A percentile compares a stretch with the other conserved stretches of the same genome.
Conservation (phyloP, 2,329 filamentous ascomycete species). For the Xylariales sp. region DNA sequence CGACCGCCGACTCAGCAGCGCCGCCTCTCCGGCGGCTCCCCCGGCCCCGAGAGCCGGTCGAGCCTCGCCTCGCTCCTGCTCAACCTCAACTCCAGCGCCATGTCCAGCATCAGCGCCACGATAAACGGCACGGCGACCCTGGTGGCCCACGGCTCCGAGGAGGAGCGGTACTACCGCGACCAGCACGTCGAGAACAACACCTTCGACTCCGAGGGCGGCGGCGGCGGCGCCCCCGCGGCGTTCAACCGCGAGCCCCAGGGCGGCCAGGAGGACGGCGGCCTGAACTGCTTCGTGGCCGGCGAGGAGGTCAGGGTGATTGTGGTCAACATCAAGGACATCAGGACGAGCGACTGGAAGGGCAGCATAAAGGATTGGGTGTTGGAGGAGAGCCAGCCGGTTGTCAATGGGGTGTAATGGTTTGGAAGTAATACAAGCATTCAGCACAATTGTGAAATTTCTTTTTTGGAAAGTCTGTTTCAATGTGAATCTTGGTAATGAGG, state of each 20-base stretch:
- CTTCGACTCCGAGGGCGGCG: constrained; percentile 59
- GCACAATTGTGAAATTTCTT: no score
- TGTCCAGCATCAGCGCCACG: constrained; percentile 86
- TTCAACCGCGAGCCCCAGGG: constrained; percentile 30
- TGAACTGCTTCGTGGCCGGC: constrained; percentile 69
- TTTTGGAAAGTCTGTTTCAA: no score
- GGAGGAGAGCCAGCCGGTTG: no score
- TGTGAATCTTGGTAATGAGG: no score
- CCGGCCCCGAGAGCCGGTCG: constrained; percentile 61
- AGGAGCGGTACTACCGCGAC: constrained; percentile 80
- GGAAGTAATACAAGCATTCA: no score
- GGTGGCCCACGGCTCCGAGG: constrained; percentile 67
- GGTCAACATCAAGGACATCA: constrained; percentile 77
- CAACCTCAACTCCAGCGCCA: constrained; percentile 84
- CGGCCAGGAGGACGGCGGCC: constrained; percentile 44
- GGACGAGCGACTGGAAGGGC: constrained; percentile 96
- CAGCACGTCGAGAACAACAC: constrained; percentile 90
- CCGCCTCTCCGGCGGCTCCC: constrained; percentile 57
- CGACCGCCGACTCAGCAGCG: constrained; percentile 71
- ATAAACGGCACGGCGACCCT: constrained; percentile 85
- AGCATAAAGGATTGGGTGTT: constrained; percentile 74
- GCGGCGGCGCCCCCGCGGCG: constrained; percentile 31
- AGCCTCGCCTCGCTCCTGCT: constrained; percentile 79
- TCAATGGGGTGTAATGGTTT: no score
- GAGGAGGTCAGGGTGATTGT: constrained; percentile 85